These are phyloP conservation scores for Coniosporium apollinis DNA, from an alignment of 495 filamentous ascomycete species.

Conservation along the genomic window DNA sequence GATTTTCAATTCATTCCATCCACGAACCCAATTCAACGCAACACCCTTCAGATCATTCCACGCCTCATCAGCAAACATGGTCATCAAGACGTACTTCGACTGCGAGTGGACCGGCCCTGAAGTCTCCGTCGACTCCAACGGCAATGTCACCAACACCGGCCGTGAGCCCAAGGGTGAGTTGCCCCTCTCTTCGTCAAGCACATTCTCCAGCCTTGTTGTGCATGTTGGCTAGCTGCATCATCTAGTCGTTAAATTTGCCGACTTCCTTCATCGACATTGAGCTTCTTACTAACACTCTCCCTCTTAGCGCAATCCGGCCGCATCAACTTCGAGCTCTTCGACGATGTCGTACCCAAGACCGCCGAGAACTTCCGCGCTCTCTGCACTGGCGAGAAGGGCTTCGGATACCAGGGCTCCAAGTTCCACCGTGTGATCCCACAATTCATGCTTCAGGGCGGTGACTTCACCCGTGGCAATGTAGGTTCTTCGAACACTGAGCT, in stretches of 20 bases:
- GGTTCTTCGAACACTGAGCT: constrained; percentile 11
- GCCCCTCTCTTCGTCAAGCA: constrained; percentile 4
- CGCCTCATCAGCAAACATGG: constrained; percentile 47
- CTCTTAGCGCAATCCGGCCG: constrained; percentile 51
- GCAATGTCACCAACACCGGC: constrained; percentile 32
- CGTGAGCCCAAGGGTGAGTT: constrained; percentile 42
- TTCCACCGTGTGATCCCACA: constrained; percentile 31
- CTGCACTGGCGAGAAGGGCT: constrained; percentile 84
- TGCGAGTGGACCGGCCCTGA: constrained; percentile 50
- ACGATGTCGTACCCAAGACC: constrained; percentile 77
- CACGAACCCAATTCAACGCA: constrained; percentile 6
- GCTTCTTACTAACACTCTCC: not conserved
- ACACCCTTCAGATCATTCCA: constrained; percentile 37
- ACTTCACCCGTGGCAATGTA: constrained; percentile 34
- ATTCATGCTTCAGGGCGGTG: constrained; percentile 37
- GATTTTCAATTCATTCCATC: not conserved
- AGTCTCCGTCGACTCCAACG: constrained; percentile 29
- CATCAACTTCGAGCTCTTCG: constrained; percentile 82
- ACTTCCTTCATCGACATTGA: not conserved
- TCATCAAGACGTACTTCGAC: constrained; percentile 50
- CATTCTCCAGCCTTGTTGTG: not conserved
- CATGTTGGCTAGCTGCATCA: not conserved
- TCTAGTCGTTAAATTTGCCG: not conserved
- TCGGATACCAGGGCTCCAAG: constrained; percentile 31
- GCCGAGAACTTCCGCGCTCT: constrained; percentile 87